phyloP scores from a whole-genome alignment of 2,329 filamentous ascomycete species.

The Paracamarosporium sp. region DNA sequence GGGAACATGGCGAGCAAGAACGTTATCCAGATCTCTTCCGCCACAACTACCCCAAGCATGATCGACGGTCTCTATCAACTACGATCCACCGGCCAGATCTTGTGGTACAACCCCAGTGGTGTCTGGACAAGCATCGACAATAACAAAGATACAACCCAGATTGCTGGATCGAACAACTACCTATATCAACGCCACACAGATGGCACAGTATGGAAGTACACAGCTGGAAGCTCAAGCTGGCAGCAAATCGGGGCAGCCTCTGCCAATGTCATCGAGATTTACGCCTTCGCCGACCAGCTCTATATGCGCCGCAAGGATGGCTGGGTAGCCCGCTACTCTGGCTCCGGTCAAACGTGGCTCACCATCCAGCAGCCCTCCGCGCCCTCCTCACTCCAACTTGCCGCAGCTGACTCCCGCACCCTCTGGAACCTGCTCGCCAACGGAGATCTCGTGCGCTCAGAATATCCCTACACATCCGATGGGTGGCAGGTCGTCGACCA shows the following conservation, averaged over 20 bases:
- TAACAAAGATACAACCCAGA: slow-evolving; percentile 35
- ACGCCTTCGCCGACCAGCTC: slow-evolving; percentile 31
- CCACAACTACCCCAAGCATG: slow-evolving; percentile 2
- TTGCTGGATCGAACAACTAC: slow-evolving; percentile 28
- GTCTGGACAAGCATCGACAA: slow-evolving; percentile 29
- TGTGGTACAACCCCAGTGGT: slow-evolving; percentile 23
- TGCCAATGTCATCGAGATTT: slow-evolving; percentile 33
- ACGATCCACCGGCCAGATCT: slow-evolving; percentile 30
- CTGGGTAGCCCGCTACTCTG: slow-evolving; percentile 32
- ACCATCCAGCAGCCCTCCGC: slow-evolving; percentile 30
- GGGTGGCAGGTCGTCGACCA: slow-evolving; percentile 33
- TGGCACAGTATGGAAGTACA: slow-evolving; percentile 32
- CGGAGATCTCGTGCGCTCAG: slow-evolving; percentile 32
- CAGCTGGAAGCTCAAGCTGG: slow-evolving; percentile 25
- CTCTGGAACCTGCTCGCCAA: slow-evolving; percentile 34
- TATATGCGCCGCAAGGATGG: slow-evolving; percentile 39
- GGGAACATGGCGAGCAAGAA: slow-evolving; percentile 20
- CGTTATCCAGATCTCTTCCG: slow-evolving; percentile 28
- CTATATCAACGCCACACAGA: slow-evolving; percentile 37
- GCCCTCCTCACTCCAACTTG: slow-evolving; percentile 25
- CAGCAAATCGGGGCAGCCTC: slow-evolving; percentile 25
- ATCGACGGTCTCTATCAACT: slow-evolving; percentile 37
- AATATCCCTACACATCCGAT: slow-evolving; percentile 25
- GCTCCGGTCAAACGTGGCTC: slow-evolving; percentile 26
- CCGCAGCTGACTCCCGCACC: slow-evolving; percentile 29